phyloP scores from a whole-genome alignment of 306 rosid genomes.

The Ceratonia siliqua region DNA sequence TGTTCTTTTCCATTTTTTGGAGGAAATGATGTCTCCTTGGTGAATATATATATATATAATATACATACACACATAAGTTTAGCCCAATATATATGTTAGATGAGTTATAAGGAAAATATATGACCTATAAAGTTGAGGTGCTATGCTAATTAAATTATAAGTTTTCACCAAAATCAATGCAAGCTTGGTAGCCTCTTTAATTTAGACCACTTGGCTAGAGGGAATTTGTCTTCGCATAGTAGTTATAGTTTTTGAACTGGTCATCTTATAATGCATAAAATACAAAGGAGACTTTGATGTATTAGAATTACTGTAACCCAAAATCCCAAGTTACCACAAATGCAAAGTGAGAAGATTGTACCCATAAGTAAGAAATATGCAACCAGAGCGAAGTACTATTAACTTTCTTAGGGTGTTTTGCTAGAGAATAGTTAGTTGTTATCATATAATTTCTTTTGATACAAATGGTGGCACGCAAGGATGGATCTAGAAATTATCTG shows the following conservation, averaged over 20 bases:
- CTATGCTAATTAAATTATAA: background rate
- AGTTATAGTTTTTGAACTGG: background rate
- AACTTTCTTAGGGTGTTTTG: background rate
- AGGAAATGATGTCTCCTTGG: conserved; percentile 18
- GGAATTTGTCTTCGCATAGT: background rate
- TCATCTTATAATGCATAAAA: background rate
- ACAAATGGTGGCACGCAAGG: too few relatives aligned
- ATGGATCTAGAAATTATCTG: too few relatives aligned
- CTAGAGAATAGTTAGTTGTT: background rate
- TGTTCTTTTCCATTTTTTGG: background rate
- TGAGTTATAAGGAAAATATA: background rate
- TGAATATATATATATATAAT: background rate
- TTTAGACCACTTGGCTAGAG: background rate
- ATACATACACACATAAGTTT: too few relatives aligned
- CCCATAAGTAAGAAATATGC: background rate
- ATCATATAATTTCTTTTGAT: too few relatives aligned
- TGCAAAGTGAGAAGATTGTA: background rate
- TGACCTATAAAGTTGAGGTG: background rate
- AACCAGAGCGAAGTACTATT: background rate
- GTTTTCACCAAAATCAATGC: background rate
- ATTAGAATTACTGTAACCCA: background rate
- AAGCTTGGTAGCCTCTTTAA: background rate
- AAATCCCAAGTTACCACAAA: background rate
- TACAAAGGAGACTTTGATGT: background rate
- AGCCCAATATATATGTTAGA: background rate